Evolutionary conservation across 2,329 filamentous ascomycete species (phyloP), one percentile per base, ranked within the genome.

Genomic region (Verticillium dahliae): DNA sequence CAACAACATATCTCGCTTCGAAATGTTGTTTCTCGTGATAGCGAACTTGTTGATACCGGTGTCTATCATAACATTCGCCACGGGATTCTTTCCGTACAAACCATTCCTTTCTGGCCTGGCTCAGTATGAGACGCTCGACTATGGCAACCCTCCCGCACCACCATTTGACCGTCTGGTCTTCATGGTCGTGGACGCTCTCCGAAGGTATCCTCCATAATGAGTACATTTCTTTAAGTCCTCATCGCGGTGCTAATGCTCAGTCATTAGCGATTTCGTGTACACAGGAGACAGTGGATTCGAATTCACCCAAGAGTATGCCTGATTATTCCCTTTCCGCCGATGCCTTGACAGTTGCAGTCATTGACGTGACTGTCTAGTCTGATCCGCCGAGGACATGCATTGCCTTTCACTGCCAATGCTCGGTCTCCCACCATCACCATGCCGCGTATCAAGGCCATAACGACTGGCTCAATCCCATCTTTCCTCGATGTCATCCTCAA

Each of bases 391-490:
- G 94, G 94, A 62, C 83, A 84, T 62, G 96, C 95, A 6, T 81
- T 98, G 41, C 95, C 95, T 3, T 99, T 96, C 73, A 99, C 95
- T 37, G 94, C 94, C 38, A 90, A 97, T 82, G 95, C 95, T 18
- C 90, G 91, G n/a, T 92, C 96, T 59, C 95, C 95, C 1, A 99
- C 95, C 7, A 94, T 99, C 64, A 99, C 95, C 18, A 98, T 99
- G 95, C 95, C 95, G 52, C 88, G 94, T 65, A 88, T 99, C 69
- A 99, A 99, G 78, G 92, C 95, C 57, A 92, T 99, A 65, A 99
- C 95, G 1, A 98, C 95, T 1, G 95, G 95, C 64, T 97, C 94
- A 1, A 95, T 97, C n/a, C 95, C 95, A 3, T 98, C 94, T 2
- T 99, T 99, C 74, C 85, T 98, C 63, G 95, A 99, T 74, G 90